A percentile compares a stretch with the other conserved stretches of the same genome.
Evolutionary conservation across 2,329 filamentous ascomycete genomes (phyloP).

Genomic region (Tolypocladium amazonense): DNA sequence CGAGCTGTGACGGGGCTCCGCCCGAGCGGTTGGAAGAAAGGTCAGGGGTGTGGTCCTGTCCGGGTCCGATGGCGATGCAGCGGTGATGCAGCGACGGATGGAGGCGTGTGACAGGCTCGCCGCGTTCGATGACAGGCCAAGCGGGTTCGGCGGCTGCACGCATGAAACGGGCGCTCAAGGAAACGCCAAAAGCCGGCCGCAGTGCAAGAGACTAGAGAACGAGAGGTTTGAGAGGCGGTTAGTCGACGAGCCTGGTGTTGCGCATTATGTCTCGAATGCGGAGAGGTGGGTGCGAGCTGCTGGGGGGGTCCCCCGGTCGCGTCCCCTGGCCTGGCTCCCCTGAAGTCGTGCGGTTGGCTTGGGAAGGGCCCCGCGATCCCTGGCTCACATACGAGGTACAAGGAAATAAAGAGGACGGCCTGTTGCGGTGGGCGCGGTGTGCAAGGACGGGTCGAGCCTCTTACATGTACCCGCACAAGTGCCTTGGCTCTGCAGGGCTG

Average conservation of each 20-base stretch:
- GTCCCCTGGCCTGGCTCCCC: background rate
- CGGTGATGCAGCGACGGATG: background rate
- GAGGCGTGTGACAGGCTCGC: background rate
- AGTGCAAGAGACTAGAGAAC: background rate
- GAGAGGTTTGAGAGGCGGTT: conserved; percentile 12
- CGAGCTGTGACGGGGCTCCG: background rate
- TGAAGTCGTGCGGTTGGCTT: background rate
- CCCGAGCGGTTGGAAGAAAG: background rate
- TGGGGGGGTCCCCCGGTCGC: conserved; percentile 8
- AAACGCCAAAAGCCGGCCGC: background rate
- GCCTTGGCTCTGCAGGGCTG: background rate
- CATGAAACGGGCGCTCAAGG: conserved; percentile 3
- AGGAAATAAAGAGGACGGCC: background rate
- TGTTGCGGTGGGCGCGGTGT: background rate
- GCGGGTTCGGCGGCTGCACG: background rate
- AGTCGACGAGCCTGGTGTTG: conserved; percentile 14
- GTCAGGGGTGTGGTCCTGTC: background rate
- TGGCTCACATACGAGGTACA: background rate
- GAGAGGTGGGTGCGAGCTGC: conserved; percentile 12
- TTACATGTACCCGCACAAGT: background rate
- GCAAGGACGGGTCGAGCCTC: background rate
- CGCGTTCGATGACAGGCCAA: background rate
- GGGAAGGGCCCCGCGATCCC: background rate
- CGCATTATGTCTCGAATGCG: conserved; percentile 22
- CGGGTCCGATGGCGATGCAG: background rate